Conservation (phyloP, 2,329 filamentous ascomycete species). For the Colletotrichum filicis region DNA sequence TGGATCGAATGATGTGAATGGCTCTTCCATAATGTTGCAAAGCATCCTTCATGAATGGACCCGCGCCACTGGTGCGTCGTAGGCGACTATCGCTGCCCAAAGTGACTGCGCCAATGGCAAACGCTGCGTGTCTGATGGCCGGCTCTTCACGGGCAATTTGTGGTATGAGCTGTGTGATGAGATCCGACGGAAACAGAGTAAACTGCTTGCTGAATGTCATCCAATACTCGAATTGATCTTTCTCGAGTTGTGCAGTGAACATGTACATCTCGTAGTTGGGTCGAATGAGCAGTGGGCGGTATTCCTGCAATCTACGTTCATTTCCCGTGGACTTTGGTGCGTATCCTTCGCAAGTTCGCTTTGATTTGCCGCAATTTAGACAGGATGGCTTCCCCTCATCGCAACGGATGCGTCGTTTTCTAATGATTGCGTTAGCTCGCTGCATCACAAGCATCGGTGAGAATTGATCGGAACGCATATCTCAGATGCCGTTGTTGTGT, state of each 20-base stretch:
- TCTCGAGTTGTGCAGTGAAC: conserved; percentile 19
- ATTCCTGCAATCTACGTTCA: background rate
- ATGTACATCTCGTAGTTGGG: conserved; percentile 13
- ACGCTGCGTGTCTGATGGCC: conserved; percentile 50
- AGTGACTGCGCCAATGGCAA: conserved; percentile 50
- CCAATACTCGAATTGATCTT: conserved; percentile 25
- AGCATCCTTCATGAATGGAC: conserved; percentile 36
- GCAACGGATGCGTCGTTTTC: background rate
- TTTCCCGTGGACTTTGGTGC: background rate
- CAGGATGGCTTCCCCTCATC: conserved; percentile 7
- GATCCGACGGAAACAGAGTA: conserved; percentile 14
- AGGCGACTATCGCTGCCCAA: conserved; percentile 44
- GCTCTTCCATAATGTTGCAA: conserved; percentile 53
- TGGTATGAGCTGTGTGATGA: conserved; percentile 34
- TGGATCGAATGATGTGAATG: conserved; percentile 47
- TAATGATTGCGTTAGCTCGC: background rate
- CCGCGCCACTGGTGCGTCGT: background rate
- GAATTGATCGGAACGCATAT: background rate
- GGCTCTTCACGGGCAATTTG: conserved; percentile 30
- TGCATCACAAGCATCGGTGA: no score
- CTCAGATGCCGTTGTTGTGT: background rate
- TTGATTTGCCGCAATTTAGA: conserved; percentile 1
- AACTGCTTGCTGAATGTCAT: conserved; percentile 12
- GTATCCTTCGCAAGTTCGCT: conserved; percentile 1
- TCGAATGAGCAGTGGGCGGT: background rate